Evolutionary conservation across 2,329 filamentous ascomycete species (phyloP).

Genomic region (Verticillium tricorpus): DNA sequence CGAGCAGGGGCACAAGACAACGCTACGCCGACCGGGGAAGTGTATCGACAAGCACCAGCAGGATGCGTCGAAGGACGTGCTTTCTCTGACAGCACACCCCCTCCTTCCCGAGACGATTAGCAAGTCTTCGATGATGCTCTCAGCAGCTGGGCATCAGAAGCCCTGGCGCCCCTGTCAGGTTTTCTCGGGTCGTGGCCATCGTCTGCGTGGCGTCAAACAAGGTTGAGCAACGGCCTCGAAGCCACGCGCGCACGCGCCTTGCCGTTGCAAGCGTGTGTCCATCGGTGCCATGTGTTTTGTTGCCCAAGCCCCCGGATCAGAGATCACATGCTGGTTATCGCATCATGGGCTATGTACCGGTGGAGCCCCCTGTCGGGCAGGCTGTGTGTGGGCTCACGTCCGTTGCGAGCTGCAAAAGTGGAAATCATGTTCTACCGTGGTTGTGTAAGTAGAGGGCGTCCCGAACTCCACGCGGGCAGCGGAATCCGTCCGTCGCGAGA

Average conservation of each 20-base stretch:
- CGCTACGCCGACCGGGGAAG: neutral
- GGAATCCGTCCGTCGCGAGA: neutral
- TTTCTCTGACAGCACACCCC: neutral
- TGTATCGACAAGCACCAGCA: neutral
- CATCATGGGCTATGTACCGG: neutral
- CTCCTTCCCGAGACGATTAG: neutral
- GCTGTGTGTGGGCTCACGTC: neutral
- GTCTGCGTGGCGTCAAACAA: slow-evolving; percentile 16
- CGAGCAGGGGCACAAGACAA: neutral
- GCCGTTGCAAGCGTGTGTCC: neutral
- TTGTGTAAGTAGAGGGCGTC: neutral
- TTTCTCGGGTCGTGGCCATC: neutral
- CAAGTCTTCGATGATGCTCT: neutral
- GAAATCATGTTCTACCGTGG: neutral
- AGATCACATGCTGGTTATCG: neutral
- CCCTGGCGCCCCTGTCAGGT: neutral
- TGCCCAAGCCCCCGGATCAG: neutral
- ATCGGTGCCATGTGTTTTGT: neutral
- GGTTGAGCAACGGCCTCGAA: slow-evolving; percentile 5
- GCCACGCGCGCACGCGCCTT: neutral
- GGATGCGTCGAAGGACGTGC: neutral
- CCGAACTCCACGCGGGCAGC: neutral
- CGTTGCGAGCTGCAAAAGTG: neutral
- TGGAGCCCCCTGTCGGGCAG: neutral
- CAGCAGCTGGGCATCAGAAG: neutral